phyloP scores from a whole-genome alignment of 805 yeast species.

The Blastobotrys robertii region DNA sequence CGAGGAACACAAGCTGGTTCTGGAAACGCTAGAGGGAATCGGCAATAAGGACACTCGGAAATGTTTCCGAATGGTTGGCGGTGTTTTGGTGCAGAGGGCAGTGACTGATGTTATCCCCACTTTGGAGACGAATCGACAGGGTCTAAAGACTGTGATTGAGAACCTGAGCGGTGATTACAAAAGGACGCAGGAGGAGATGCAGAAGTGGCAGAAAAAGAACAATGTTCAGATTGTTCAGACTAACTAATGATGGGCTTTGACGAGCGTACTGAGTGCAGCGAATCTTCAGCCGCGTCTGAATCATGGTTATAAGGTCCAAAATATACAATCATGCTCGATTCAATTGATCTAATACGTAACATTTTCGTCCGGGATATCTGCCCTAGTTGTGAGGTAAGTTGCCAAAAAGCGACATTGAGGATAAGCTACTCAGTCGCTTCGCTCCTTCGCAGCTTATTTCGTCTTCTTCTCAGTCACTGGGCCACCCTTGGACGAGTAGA shows the following conservation, averaged over 20 bases:
- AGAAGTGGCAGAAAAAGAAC: slow-evolving; percentile 41
- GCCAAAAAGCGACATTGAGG: no score
- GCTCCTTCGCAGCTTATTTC: neutral
- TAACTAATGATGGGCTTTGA: slow-evolving; percentile 2
- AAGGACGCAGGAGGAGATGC: slow-evolving; percentile 34
- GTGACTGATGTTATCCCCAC: slow-evolving; percentile 68
- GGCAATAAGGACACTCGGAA: slow-evolving; percentile 44
- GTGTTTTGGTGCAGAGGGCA: slow-evolving; percentile 74
- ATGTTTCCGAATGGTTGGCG: slow-evolving; percentile 90
- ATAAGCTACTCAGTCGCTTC: neutral
- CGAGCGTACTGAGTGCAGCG: neutral
- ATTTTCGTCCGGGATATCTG: no score
- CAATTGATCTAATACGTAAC: neutral
- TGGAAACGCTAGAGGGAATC: slow-evolving; percentile 44
- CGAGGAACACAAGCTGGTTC: slow-evolving; percentile 43
- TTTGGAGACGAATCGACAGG: slow-evolving; percentile 45
- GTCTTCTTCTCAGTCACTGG: slow-evolving; percentile 1
- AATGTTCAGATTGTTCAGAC: slow-evolving; percentile 38
- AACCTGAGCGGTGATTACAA: slow-evolving; percentile 33
- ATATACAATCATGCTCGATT: neutral
- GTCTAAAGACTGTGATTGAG: slow-evolving; percentile 33
- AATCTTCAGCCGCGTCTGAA: neutral
- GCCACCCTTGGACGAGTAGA: slow-evolving; percentile 27
- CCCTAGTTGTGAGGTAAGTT: no score
- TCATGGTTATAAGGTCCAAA: neutral